A percentile compares a stretch with the other conserved stretches of the same genome.
These are phyloP conservation scores for Colletotrichum trifolii DNA, from an alignment of 2,329 filamentous ascomycete species.

Conservation along the genomic window DNA sequence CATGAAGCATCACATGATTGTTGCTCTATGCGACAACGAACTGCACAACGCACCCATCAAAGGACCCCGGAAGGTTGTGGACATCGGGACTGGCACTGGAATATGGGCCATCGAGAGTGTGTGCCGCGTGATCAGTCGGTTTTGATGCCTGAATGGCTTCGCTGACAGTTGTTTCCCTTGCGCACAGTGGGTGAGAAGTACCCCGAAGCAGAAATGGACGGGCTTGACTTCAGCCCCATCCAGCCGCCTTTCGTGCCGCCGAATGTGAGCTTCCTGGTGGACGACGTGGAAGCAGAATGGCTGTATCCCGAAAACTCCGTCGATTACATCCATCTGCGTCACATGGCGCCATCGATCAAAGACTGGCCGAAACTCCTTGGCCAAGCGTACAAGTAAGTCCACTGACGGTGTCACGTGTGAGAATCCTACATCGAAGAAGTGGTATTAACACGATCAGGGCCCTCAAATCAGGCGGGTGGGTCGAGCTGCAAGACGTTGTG, in stretches of 20 bases:
- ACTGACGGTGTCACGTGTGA: background rate
- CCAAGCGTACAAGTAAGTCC: conserved; percentile 29
- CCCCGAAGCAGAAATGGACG: conserved; percentile 46
- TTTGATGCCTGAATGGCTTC: background rate
- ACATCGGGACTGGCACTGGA: conserved; percentile 42
- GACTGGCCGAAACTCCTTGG: conserved; percentile 43
- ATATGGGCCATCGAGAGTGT: conserved; percentile 54
- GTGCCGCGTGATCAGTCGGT: background rate
- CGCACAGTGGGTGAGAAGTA: conserved; percentile 45
- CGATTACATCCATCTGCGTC: conserved; percentile 39
- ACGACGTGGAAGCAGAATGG: conserved; percentile 62
- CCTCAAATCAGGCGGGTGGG: conserved; percentile 25
- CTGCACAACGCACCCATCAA: conserved; percentile 2
- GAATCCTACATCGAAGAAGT: too few relatives aligned
- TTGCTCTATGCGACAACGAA: conserved; percentile 51
- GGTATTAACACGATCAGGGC: conserved; percentile 30
- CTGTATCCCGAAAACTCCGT: conserved; percentile 40
- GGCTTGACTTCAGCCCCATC: conserved; percentile 43
- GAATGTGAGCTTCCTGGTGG: conserved; percentile 81
- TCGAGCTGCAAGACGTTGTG: conserved; percentile 25
- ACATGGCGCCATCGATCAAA: conserved; percentile 42
- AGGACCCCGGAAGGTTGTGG: conserved; percentile 29
- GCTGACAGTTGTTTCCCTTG: background rate
- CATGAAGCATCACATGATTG: conserved; percentile 51
- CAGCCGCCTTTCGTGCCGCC: conserved; percentile 63